Evolutionary conservation across 2,329 filamentous ascomycete genomes (phyloP).

Genomic region (Colletotrichum magnum): DNA sequence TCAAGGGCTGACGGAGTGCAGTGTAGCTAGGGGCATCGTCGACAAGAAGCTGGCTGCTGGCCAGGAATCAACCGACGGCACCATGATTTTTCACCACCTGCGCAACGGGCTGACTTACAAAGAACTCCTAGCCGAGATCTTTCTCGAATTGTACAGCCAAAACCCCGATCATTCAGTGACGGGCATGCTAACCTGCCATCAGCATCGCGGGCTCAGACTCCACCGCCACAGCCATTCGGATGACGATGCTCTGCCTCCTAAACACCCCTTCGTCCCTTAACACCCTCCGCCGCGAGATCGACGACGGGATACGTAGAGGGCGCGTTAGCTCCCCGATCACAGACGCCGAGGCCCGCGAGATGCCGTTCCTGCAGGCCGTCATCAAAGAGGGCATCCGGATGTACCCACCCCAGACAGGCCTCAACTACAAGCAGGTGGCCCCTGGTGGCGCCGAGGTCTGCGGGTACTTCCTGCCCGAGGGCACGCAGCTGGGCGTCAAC

Average conservation of each 20-base stretch:
- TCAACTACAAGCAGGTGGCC: constrained; percentile 66
- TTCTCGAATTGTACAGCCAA: constrained; percentile 31
- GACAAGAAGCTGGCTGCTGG: constrained; percentile 44
- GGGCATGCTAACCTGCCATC: accelerated
- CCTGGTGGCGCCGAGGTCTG: constrained; percentile 52
- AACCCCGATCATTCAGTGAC: accelerated
- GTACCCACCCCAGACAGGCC: constrained; percentile 62
- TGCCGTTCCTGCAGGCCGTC: constrained; percentile 64
- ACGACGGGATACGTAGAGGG: constrained; percentile 44
- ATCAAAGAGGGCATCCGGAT: constrained; percentile 66
- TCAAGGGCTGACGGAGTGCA: constrained; percentile 1
- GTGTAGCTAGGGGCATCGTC: constrained; percentile 46
- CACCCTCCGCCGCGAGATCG: constrained; percentile 64
- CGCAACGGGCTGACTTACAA: constrained; percentile 45
- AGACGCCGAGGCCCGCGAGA: constrained; percentile 52
- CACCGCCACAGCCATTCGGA: constrained; percentile 54
- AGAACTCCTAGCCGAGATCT: constrained; percentile 47
- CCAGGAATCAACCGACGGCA: constrained; percentile 42
- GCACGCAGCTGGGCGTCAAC: constrained; percentile 57
- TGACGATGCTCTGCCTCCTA: constrained; percentile 65
- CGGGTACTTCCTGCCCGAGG: constrained; percentile 53
- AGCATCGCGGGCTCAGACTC: constrained; percentile 55
- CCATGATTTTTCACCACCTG: constrained; percentile 50
- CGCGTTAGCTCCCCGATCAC: constrained; percentile 44
- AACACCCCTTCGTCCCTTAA: constrained; percentile 61